Evolutionary conservation across 306 rosid species (phyloP), one percentile per base, ranked within the genome.

Genomic region (Sophora flavescens): DNA sequence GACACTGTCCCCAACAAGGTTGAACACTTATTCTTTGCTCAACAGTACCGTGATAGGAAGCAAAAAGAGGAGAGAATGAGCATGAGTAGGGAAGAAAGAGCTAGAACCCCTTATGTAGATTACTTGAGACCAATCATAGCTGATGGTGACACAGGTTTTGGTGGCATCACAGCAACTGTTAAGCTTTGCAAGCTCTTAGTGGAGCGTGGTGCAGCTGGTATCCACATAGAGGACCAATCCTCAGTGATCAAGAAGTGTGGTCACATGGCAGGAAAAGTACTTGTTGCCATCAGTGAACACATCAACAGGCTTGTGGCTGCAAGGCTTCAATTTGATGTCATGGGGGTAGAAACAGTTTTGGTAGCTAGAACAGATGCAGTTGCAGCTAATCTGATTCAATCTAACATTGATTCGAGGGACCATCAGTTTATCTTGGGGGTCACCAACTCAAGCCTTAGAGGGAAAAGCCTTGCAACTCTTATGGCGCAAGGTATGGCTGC

Each of bases 1-100:
- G 99, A 95, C 85, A 95, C 99, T 4, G 97, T 95, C 61, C 99
- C 99, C 1, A 95, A 95, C 96, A 95, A 95, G 81, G 99, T 95
- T 44, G 97, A 92, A 13, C 99, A 95, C 53, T 82, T 95, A n/a
- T 95, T 90, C 72, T 89, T 95, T 4, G 99, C 99, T 3, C 99
- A 95, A 15, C 96, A 88, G 15, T 95, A 90, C 84, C 99, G 92
- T 69, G 99, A 95, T 56, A 51, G 99, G 51, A 95, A 92, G 50
- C 99, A 95, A 67, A 87, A 78, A 76, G 99, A 95, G 80, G 97
- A 90, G 15, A 78, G 97, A 45, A 92, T 95, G 97, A 87, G 87
- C 47, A 84, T 88, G 96, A 80, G 89, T 73, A 56, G 93, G 0
- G 99, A 95, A 54, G 97, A 92, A 48, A 78, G 99, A 45, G 85